Base-by-base conservation (phyloP, 2,329 filamentous ascomycete species). In the Arthrobotrys musiformis region DNA sequence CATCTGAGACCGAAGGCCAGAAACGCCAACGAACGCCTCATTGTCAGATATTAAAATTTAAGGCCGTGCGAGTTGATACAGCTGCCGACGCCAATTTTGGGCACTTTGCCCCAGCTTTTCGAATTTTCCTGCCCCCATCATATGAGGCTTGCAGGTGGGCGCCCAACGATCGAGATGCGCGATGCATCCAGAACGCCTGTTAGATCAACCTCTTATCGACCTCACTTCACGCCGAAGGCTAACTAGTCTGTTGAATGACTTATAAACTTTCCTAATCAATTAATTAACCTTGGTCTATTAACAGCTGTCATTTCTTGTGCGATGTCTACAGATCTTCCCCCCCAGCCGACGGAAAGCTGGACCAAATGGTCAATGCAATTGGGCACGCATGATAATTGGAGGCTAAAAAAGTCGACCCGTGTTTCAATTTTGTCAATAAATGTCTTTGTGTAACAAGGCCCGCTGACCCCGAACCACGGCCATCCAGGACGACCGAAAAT, bases 41-140 rank as follows among this genome's bases (percentile, higher is more conserved):
- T 46, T 60, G 72, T 70, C 72, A 76, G 66, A 70, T 46, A 54
- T 66, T 56, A 64, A 64, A 48, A 48, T 48, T 72, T 72, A 22
- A 72, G 62, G 68, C 58, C 68, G 46, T 42, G 33, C 33, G 26
- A 11, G 30, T 46, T 63, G 56, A 70, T 33, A 61, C 67, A 70
- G 50, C 6, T 56, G 30, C 56, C 52, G 56, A 48, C 24, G 19
- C 68, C 63, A 72, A 72, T 70, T 70, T 62, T 60, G 56, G 37
- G 26, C 33, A 28, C 24, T 24, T 40, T 56, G 54, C 30, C 54
- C 33, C 30, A 40, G 30, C 33, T 58, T 50, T 35, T 70, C 15
- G n/a, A n/a, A n/a, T n/a, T n/a, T n/a, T n/a, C n/a, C n/a, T n/a
- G n/a, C 15, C 28, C 46, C 56, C n/a, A n/a, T n/a, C n/a, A n/a